Evolutionary conservation across 495 filamentous ascomycete species (phyloP).

Genomic region (Xylaria bambusicola): DNA sequence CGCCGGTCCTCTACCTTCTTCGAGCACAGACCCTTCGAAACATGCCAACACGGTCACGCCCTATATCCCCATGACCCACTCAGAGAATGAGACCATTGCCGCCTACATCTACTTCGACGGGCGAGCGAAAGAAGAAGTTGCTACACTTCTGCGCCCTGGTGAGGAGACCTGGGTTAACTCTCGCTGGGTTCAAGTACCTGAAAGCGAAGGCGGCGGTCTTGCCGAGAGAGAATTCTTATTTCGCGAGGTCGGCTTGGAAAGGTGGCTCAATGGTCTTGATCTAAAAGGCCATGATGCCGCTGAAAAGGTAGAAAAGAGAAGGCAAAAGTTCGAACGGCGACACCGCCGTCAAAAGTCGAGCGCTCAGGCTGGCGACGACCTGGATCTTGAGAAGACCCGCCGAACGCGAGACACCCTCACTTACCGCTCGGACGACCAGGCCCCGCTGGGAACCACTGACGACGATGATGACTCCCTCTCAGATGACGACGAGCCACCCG

Average conservation of each 20-base stretch:
- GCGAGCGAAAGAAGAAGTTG: slow-evolving; percentile 92
- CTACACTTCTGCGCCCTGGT: slow-evolving; percentile 85
- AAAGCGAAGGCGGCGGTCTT: slow-evolving; percentile 87
- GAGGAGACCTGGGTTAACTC: slow-evolving; percentile 99
- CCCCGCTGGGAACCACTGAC: slow-evolving; percentile 71
- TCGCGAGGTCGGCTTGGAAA: slow-evolving; percentile 92
- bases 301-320: slow-evolving; percentile 82
- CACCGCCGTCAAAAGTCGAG: slow-evolving; percentile 64
- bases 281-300: slow-evolving; percentile 82
- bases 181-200: slow-evolving; percentile 91
- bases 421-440: slow-evolving; percentile 72
- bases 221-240: slow-evolving; percentile 98
- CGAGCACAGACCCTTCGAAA: slow-evolving; percentile 41
- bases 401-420: slow-evolving; percentile 61
- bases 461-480: slow-evolving; percentile 74
- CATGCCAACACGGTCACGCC: slow-evolving; percentile 67
- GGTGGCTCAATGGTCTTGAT: slow-evolving; percentile 93
- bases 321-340: slow-evolving; percentile 86
- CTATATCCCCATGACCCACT: slow-evolving; percentile 85
- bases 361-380: slow-evolving; percentile 49
- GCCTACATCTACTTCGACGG: slow-evolving; percentile 99
- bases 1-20: slow-evolving; percentile 66
- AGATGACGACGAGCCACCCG: slow-evolving; percentile 86
- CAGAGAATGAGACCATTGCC: slow-evolving; percentile 92
- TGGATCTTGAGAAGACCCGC: slow-evolving; percentile 50